These are phyloP conservation scores for Candida tallmaniae DNA, from an alignment of 805 yeast species.

Conservation along the genomic window DNA sequence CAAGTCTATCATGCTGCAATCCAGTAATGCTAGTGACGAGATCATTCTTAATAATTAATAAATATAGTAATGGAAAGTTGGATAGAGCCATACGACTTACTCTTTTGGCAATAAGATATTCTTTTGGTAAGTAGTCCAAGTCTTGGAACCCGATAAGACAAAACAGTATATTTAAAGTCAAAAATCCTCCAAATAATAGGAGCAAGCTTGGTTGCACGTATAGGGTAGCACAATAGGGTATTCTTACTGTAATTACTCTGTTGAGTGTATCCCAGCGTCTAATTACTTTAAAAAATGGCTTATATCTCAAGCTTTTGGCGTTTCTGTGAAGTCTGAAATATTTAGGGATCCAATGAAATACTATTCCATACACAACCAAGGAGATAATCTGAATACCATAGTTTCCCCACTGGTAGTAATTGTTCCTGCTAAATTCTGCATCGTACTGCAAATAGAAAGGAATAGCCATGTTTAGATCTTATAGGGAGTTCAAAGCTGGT, in stretches of 20 bases:
- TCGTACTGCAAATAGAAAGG: constrained; percentile 34
- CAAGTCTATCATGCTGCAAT: constrained; percentile 35
- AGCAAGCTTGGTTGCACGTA: constrained; percentile 41
- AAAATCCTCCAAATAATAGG: constrained; percentile 21
- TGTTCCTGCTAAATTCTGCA: constrained; percentile 35
- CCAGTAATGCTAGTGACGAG: constrained; percentile 37
- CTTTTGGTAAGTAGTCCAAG: constrained; percentile 33
- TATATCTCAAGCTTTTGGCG: constrained; percentile 11
- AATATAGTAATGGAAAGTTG: constrained; percentile 33
- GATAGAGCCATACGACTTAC: constrained; percentile 37
- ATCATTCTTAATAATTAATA: constrained; percentile 38
- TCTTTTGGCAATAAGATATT: constrained; percentile 40
- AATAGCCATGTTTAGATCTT: constrained; percentile 19
- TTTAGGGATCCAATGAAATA: constrained; percentile 41
- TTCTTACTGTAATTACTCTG: constrained; percentile 17
- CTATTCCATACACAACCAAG: constrained; percentile 34
- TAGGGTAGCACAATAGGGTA: constrained; percentile 16
- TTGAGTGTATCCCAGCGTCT: constrained; percentile 25
- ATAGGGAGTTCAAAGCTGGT: too few relatives aligned
- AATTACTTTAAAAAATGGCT: constrained; percentile 22
- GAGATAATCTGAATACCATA: constrained; percentile 21
- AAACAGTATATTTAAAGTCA: constrained; percentile 26
- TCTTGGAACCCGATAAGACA: constrained; percentile 30
- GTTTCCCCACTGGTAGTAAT: constrained; percentile 32
- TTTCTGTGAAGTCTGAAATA: constrained; percentile 22